These are phyloP conservation scores for Biscogniauxia sp. DNA, from an alignment of 2,329 filamentous ascomycete species.

Conservation along the genomic window DNA sequence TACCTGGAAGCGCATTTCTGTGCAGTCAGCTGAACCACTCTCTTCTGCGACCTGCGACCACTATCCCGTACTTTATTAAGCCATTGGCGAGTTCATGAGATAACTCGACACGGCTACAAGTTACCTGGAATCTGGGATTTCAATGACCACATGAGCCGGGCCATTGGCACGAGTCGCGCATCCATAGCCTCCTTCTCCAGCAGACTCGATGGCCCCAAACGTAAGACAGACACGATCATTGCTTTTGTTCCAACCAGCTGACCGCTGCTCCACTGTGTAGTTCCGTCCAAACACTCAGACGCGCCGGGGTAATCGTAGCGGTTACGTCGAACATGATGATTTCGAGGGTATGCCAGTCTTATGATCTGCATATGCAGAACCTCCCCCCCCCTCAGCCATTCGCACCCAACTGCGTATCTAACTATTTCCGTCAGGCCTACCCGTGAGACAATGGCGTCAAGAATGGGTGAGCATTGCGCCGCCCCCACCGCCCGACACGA, in stretches of 20 bases:
- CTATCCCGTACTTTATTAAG: neutral
- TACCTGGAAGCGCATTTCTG: neutral
- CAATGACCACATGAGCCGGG: neutral
- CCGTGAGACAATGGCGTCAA: conserved; percentile 86
- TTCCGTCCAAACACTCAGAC: conserved; percentile 42
- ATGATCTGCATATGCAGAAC: neutral
- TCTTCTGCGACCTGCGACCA: neutral
- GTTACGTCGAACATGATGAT: conserved; percentile 59
- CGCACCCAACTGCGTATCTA: neutral
- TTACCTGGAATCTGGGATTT: neutral
- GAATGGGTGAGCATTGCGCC: conserved; percentile 68
- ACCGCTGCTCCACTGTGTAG: conserved; percentile 9
- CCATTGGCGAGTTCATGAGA: neutral
- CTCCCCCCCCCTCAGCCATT: neutral
- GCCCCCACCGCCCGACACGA: conserved; percentile 60
- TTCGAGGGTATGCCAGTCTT: conserved; percentile 49
- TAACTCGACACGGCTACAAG: neutral
- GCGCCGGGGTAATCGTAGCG: conserved; percentile 54
- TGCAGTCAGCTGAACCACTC: neutral
- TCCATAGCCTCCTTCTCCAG: neutral
- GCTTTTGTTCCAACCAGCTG: neutral
- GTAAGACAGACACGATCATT: conserved; percentile 9
- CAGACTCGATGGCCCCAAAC: conserved; percentile 26
- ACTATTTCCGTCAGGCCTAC: conserved; percentile 58
- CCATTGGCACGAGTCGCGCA: neutral